Conservation (phyloP, 768 basidiomycete species). For the Pleurotus salmoneostramineus region DNA sequence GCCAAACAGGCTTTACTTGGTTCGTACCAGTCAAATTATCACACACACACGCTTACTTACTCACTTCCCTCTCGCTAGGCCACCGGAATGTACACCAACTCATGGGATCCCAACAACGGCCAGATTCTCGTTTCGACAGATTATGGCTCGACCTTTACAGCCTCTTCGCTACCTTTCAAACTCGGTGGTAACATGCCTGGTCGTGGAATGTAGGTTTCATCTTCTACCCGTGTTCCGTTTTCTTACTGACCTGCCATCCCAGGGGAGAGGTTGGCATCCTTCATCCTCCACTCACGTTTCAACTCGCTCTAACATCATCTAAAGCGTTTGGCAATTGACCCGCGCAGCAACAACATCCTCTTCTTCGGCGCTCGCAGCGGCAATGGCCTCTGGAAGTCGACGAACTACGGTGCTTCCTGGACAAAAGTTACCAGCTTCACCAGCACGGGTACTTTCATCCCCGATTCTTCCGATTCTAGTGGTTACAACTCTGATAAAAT, state of each 20-base stretch:
- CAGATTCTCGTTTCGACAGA: constrained; percentile 59
- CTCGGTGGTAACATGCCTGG: constrained; percentile 70
- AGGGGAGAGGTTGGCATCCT: constrained; percentile 42
- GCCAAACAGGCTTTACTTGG: constrained; percentile 49
- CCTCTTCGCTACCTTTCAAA: constrained; percentile 56
- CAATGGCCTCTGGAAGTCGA: constrained; percentile 65
- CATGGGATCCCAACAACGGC: constrained; percentile 59
- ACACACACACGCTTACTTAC: neutral
- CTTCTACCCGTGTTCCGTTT: neutral
- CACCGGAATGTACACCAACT: constrained; percentile 60
- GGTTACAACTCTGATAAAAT: constrained; percentile 40
- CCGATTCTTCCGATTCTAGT: constrained; percentile 46
- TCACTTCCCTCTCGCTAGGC: constrained; percentile 27
- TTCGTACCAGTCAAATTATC: constrained; percentile 14
- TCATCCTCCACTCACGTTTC: neutral
- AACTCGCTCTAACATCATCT: neutral
- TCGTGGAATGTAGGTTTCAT: constrained; percentile 49
- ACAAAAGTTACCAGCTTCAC: constrained; percentile 56
- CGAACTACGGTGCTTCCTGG: constrained; percentile 56
- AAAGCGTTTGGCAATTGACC: constrained; percentile 60
- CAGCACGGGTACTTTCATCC: constrained; percentile 50
- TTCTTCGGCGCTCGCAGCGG: constrained; percentile 65
- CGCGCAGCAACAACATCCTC: constrained; percentile 55
- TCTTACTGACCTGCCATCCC: neutral
- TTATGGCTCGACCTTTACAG: constrained; percentile 50